Conservation (phyloP, 2,329 filamentous ascomycete species). For the Pseudocercospora fuligena region DNA sequence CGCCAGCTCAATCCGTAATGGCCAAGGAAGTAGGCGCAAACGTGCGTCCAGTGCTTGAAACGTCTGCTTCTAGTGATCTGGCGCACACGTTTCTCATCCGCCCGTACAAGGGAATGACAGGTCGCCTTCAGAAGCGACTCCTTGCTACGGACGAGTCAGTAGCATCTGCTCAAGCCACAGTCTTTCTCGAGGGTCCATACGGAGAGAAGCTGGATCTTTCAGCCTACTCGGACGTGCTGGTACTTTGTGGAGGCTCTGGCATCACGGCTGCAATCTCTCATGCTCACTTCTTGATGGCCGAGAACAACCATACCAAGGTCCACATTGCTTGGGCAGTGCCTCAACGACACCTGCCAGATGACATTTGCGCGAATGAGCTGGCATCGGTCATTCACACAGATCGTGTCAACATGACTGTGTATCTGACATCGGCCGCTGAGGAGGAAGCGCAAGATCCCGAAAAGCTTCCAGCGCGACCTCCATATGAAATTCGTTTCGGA, state of each 20-base stretch:
- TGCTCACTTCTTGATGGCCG: slow-evolving; percentile 21
- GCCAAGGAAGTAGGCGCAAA: neutral
- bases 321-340: slow-evolving; percentile 30
- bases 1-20: slow-evolving; percentile 6
- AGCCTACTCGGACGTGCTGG: slow-evolving; percentile 46
- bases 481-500: slow-evolving; percentile 23
- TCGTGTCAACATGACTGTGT: slow-evolving; percentile 28
- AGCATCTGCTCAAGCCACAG: slow-evolving; percentile 35
- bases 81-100: slow-evolving; percentile 55
- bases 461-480: slow-evolving; percentile 9
- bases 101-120: slow-evolving; percentile 58
- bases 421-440: slow-evolving; percentile 25
- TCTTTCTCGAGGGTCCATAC: slow-evolving; percentile 59
- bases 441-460: slow-evolving; percentile 9
- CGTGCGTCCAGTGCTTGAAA: neutral
- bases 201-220: slow-evolving; percentile 50
- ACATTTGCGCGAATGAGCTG: slow-evolving; percentile 27
- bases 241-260: slow-evolving; percentile 56
- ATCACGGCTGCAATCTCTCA: slow-evolving; percentile 50
- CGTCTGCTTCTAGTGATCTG: neutral
- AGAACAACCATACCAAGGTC: slow-evolving; percentile 13
- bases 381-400: slow-evolving; percentile 16
- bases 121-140: slow-evolving; percentile 41
- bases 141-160: slow-evolving; percentile 33
- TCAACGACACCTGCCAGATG: slow-evolving; percentile 23